Evolutionary conservation across 305 asterid species (phyloP), one percentile per base, ranked within the genome.

Genomic region (Andrographis paniculata): DNA sequence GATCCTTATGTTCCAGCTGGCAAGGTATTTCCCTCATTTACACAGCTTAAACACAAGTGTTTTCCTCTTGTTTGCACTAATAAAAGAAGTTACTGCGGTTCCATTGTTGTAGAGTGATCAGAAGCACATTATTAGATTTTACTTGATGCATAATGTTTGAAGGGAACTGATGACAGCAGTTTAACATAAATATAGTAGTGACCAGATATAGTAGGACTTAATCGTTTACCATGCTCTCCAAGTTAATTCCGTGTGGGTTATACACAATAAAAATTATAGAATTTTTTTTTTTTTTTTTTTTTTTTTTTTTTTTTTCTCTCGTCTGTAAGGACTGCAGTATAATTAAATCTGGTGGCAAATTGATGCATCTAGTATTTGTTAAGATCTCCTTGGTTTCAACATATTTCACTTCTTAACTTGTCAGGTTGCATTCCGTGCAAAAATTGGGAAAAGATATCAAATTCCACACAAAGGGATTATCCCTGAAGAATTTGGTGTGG

Each of bases 401-500:
- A 17, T 27, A 20, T 23, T 12, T 16, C 21, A 19, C 63, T 36
- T 24, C 6, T 24, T 43, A 42, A 16, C 20, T 56, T 62, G 68
- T 52, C 81, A 91, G 99, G 80, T 86, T 17, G 89, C 94, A 31
- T 91, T 91, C 72, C 95, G 99, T 53, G 96, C 95, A 33, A 91
- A 84, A 72, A 74, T 91, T 51, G 99, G 99, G 38, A 83, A 83
- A 57, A 66, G 70, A 45, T 86, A 78, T 69, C 95, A 86, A 72
- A 96, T 91, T 66, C 95, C 99, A 12, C 95, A 91, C 75, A 80
- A 78, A 66, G 96, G 98, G 65, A 75, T 89, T 53, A 74, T 89
- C 70, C 96, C 96, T 45, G 96, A 86, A 76, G 96, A 89, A 66
- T 76, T 86, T 76, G 98, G 96, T 35, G 96, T 91, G 95, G 99